phyloP scores from a whole-genome alignment of 306 rosid species.

The Arachis hypogaea region DNA sequence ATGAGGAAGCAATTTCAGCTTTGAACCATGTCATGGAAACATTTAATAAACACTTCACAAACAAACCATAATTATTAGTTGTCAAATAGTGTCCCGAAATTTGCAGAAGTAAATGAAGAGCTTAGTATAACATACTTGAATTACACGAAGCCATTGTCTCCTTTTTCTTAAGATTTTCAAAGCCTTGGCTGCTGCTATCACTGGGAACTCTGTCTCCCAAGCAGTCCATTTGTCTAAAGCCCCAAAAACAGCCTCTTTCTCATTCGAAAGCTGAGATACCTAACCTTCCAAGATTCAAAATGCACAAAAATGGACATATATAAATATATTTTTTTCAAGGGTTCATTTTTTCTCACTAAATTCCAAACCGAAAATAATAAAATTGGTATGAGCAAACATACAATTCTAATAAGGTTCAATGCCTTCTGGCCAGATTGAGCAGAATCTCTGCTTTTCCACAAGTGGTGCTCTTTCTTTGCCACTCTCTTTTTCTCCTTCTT shows the following conservation, averaged over 20 bases:
- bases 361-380: background rate
- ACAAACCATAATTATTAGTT: slow-evolving; percentile 7
- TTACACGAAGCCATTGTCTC: slow-evolving; percentile 75
- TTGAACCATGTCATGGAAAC: slow-evolving; percentile 8
- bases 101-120: background rate
- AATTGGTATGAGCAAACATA: slow-evolving; percentile 38
- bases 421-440: slow-evolving; percentile 93
- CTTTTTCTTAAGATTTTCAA: slow-evolving; percentile 67
- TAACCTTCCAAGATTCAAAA: slow-evolving; percentile 42
- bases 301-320: slow-evolving; percentile 12
- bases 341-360: background rate
- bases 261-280: slow-evolving; percentile 76
- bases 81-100: background rate
- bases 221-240: slow-evolving; percentile 94
- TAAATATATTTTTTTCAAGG: no score
- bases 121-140: slow-evolving; percentile 59
- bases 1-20: slow-evolving; percentile 12
- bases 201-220: slow-evolving; percentile 93
- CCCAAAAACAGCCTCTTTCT: slow-evolving; percentile 85
- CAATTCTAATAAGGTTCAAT: slow-evolving; percentile 71
- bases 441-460: slow-evolving; percentile 80
- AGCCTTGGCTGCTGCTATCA: slow-evolving; percentile 86
- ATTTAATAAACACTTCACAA: slow-evolving; percentile 1
- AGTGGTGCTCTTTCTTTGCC: slow-evolving; percentile 67
- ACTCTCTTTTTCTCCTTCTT: slow-evolving; percentile 47